These are phyloP conservation scores for Asterophora parasitica DNA, from an alignment of 768 basidiomycete genomes.

Conservation along the genomic window DNA sequence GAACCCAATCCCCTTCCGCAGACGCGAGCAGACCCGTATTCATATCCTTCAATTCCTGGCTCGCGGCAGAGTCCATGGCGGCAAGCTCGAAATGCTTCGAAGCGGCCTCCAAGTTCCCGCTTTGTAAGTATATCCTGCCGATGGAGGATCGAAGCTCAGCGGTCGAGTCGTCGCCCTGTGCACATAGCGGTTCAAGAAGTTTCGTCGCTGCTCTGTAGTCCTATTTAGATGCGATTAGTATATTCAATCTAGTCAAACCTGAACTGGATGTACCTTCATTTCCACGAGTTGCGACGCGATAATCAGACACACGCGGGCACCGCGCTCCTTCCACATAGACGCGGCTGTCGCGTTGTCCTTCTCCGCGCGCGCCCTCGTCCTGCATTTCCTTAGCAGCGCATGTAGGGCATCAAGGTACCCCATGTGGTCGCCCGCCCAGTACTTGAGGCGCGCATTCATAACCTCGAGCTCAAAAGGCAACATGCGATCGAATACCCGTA, in stretches of 20 bases:
- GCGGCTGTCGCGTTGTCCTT: slow-evolving; percentile 31
- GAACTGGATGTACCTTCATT: slow-evolving; percentile 55
- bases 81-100: slow-evolving; percentile 52
- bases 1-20: slow-evolving; percentile 67
- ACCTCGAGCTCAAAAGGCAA: slow-evolving; percentile 63
- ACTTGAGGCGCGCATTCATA: slow-evolving; percentile 68
- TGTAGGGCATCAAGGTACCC: slow-evolving; percentile 73
- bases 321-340: slow-evolving; percentile 83
- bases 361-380: slow-evolving; percentile 40
- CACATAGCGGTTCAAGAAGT: slow-evolving; percentile 65
- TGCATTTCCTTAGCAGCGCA: slow-evolving; percentile 59
- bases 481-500: slow-evolving; percentile 55
- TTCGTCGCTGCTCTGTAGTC: slow-evolving; percentile 65
- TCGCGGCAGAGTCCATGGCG: slow-evolving; percentile 37
- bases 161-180: slow-evolving; percentile 35
- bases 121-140: slow-evolving; percentile 71
- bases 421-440: slow-evolving; percentile 80
- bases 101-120: slow-evolving; percentile 60
- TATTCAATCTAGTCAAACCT: not conserved
- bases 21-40: slow-evolving; percentile 63
- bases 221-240: slow-evolving; percentile 28
- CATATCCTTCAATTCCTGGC: slow-evolving; percentile 47
- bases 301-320: slow-evolving; percentile 69
- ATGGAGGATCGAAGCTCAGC: slow-evolving; percentile 64
- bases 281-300: slow-evolving; percentile 79